Evolutionary conservation across 768 basidiomycete genomes (phyloP).

Genomic region (Suillus decipiens): DNA sequence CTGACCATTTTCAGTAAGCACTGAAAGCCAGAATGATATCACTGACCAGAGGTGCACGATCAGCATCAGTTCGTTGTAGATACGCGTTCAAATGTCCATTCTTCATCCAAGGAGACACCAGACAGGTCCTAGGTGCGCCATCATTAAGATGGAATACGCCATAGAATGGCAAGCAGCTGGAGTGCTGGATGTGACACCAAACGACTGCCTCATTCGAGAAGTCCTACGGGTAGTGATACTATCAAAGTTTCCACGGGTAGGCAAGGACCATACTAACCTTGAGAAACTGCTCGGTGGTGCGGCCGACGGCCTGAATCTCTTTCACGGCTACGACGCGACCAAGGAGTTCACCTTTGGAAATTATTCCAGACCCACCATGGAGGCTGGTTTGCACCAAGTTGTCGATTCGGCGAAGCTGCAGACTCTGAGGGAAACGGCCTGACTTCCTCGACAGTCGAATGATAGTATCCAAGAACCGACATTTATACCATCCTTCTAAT

Average conservation of each 20-base stretch:
- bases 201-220: constrained; percentile 33
- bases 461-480: constrained; percentile 30
- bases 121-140: constrained; percentile 18
- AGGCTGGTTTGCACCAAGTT: constrained; percentile 16
- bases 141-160: constrained; percentile 22
- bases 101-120: constrained; percentile 29
- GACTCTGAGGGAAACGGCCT: constrained; percentile 27
- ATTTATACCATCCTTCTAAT: constrained; percentile 29
- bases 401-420: constrained; percentile 24
- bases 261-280: constrained; percentile 23
- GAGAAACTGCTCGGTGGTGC: constrained; percentile 24
- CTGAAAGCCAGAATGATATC: not conserved
- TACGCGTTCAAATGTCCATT: constrained; percentile 35
- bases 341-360: constrained; percentile 30
- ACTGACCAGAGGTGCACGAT: constrained; percentile 36
- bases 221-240: constrained; percentile 23
- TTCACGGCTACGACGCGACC: constrained; percentile 35
- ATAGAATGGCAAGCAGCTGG: constrained; percentile 33
- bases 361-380: constrained; percentile 35
- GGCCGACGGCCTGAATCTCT: constrained; percentile 24
- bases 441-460: constrained; percentile 32
- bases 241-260: constrained; percentile 19
- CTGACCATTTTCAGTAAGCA: constrained; percentile 24
- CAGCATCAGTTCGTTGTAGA: constrained; percentile 24
- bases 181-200: constrained; percentile 32